Evolutionary conservation across 441 rosid genomes (phyloP).

Genomic region (Euphorbia schlechtendalii): DNA sequence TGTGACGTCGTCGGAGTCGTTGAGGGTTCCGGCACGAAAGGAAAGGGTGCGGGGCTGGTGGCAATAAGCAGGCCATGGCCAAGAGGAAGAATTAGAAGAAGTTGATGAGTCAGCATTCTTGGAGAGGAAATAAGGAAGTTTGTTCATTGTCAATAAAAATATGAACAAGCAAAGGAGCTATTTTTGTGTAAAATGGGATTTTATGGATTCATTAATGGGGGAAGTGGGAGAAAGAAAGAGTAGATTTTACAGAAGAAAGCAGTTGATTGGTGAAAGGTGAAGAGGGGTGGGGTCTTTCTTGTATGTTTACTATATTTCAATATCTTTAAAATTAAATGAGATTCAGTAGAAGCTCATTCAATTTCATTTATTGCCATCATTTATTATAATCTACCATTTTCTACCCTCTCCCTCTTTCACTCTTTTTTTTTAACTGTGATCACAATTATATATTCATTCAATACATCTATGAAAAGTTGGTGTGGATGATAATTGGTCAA

Average conservation of each 20-base stretch:
- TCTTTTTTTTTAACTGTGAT: too few relatives aligned
- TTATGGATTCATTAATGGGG: neutral
- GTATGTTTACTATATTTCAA: neutral
- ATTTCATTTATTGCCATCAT: neutral
- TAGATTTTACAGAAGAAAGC: constrained; percentile 7
- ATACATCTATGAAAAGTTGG: too few relatives aligned
- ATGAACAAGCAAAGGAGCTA: neutral
- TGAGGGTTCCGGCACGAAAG: constrained; percentile 28
- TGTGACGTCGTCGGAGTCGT: constrained; percentile 7
- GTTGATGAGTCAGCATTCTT: too few relatives aligned
- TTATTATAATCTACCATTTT: too few relatives aligned
- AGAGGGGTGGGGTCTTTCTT: constrained; percentile 22
- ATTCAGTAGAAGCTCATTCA: constrained; percentile 27
- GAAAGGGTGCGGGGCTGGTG: constrained; percentile 70
- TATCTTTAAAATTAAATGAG: constrained; percentile 14
- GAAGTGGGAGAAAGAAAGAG: constrained; percentile 25
- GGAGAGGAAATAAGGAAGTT: constrained; percentile 39
- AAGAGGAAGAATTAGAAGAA: constrained; percentile 22
- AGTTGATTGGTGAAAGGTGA: constrained; percentile 24
- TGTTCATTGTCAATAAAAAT: constrained; percentile 27
- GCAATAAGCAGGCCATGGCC: constrained; percentile 81
- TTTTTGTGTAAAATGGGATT: too few relatives aligned
- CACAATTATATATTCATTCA: too few relatives aligned
- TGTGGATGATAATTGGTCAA: too few relatives aligned
- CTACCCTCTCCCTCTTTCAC: too few relatives aligned